Base-by-base conservation (phyloP, 495 filamentous ascomycete genomes). In the Staphylotrichum longicolle region DNA sequence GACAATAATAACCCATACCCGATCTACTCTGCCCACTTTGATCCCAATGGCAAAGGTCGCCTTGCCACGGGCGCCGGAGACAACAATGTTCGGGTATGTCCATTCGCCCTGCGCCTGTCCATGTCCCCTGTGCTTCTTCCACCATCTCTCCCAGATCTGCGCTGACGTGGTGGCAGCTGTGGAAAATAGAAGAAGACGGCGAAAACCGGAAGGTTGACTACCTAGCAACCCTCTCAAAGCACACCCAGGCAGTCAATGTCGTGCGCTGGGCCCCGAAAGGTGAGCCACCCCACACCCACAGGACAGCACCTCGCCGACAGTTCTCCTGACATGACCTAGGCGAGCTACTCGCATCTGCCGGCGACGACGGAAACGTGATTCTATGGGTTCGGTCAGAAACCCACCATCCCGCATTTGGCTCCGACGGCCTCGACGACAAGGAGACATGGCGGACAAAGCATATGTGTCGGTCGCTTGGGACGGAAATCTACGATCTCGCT, bases 191-290 rank as follows among this genome's bases (percentile, higher is more conserved):
- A 57, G 77, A 83, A 30, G 86, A 87, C 60, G 92, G 90, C n/a
- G 93, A 96, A 47, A 88, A 91, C 62, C 81, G 92, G 41, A 94
- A 85, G 61, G 90, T 95, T 40, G 86, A 90, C 33, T 99, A 98
- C 70, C 75, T 99, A 56, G 91, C 91, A 47, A 98, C 93, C 0
- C 80, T 98, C 60, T 76, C 87, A 34, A 96, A 95, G 74, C 94
- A 99, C 73, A 93, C 91, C 30, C 95, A 98, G 75, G 91, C 94
- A 35, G 95, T 99, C 65, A 99, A 99, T 83, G 94, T 97, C 46
- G 95, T 99, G 20, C 83, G 94, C 66, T 99, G 93, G 81, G 88
- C 90, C 68, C 94, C 94, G 12, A 89, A 90, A 81, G 94, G 91
- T 94, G 76, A 51, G 73, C 65, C 12, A 34, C 20, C 20, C 20